Conservation (phyloP, 2,329 filamentous ascomycete genomes). For the Aspergillus costaricaensis region DNA sequence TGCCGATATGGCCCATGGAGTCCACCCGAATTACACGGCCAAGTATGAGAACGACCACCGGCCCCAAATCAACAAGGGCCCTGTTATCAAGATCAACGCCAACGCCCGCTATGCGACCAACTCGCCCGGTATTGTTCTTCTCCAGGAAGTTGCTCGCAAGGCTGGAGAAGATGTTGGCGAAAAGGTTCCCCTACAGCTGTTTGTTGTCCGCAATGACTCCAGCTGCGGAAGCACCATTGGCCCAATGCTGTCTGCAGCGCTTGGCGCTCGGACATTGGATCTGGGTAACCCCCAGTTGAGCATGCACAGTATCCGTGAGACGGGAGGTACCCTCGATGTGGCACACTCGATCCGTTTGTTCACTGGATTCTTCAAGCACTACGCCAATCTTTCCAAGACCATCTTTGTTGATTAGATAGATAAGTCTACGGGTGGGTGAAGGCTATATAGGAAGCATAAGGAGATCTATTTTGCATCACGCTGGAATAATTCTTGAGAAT, state of each 20-base stretch:
- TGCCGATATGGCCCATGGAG: slow-evolving; percentile 95
- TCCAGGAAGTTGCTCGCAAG: slow-evolving; percentile 80
- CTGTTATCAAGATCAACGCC: slow-evolving; percentile 96
- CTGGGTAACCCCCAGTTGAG: slow-evolving; percentile 90
- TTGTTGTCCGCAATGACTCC: slow-evolving; percentile 94
- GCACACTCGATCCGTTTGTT: slow-evolving; percentile 84
- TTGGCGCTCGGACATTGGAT: slow-evolving; percentile 87
- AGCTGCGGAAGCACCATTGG: slow-evolving; percentile 95
- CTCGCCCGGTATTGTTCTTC: slow-evolving; percentile 86
- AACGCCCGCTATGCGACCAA: slow-evolving; percentile 97
- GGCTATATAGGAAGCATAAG: background rate
- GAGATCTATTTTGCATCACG: background rate
- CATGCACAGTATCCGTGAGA: slow-evolving; percentile 97
- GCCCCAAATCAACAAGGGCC: slow-evolving; percentile 93
- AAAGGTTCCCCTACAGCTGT: slow-evolving; percentile 86
- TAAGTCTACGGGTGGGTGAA: background rate
- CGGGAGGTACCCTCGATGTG: slow-evolving; percentile 83
- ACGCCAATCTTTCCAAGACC: slow-evolving; percentile 76
- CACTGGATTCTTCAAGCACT: slow-evolving; percentile 81
- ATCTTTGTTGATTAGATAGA: slow-evolving; percentile 73
- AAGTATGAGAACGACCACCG: slow-evolving; percentile 93
- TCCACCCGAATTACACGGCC: slow-evolving; percentile 89
- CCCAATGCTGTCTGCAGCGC: slow-evolving; percentile 85
- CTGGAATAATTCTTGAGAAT: too few relatives aligned
- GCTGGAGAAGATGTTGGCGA: slow-evolving; percentile 56